Percentiles rank a stretch among this genome's conserved stretches.
phyloP scores from a whole-genome alignment of 164 flowering plant genomes.

The Berberis thunbergii region DNA sequence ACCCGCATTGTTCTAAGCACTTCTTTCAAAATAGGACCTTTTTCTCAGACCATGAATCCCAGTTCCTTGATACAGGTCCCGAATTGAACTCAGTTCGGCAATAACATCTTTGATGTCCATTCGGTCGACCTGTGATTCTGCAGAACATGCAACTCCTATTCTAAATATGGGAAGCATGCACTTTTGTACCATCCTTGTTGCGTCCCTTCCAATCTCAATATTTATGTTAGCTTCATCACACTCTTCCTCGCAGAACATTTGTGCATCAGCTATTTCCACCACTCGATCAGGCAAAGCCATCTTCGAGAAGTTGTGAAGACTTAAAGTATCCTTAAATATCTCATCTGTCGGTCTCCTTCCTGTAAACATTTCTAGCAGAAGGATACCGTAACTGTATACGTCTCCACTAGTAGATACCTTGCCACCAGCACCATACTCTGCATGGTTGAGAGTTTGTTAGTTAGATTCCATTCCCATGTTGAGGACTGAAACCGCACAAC shows the following conservation, averaged over 20 bases:
- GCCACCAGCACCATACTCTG: background rate
- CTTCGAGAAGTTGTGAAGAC: background rate
- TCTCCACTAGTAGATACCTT: background rate
- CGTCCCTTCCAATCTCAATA: background rate
- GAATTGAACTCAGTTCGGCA: background rate
- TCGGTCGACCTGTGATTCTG: background rate
- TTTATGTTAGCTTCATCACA: background rate
- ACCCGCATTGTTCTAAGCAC: too few species aligned
- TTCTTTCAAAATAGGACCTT: too few species aligned
- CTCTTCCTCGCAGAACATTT: background rate
- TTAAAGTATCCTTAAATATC: background rate
- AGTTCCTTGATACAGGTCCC: background rate
- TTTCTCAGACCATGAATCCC: too few species aligned
- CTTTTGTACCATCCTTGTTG: background rate
- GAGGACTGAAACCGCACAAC: background rate
- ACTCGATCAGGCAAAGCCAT: background rate
- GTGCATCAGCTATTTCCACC: background rate
- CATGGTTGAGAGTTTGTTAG: background rate
- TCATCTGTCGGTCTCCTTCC: background rate
- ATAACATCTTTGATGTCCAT: background rate
- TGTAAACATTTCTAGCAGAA: background rate
- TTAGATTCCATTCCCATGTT: background rate
- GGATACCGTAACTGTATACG: background rate
- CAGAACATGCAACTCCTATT: slow-evolving; percentile 1
- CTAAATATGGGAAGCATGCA: background rate